Percentiles rank a stretch among this genome's conserved stretches.
phyloP scores from a whole-genome alignment of 768 basidiomycete genomes.

The Termitomyces eurrhizus region DNA sequence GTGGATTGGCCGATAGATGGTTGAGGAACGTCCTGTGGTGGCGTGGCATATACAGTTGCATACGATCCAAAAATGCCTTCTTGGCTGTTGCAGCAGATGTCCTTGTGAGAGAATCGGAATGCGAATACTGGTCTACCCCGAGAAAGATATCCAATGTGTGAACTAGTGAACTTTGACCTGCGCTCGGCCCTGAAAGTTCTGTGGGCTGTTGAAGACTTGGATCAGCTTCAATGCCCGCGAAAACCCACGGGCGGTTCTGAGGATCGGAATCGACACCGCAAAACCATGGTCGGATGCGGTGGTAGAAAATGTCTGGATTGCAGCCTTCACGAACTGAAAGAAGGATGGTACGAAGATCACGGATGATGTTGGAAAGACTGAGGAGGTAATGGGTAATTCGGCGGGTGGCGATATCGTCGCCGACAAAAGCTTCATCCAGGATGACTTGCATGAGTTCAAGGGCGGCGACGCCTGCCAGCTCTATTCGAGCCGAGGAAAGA shows the following conservation, averaged over 20 bases:
- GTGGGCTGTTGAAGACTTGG: conserved; percentile 37
- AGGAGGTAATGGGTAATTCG: conserved; percentile 67
- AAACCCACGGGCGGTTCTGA: conserved; percentile 42
- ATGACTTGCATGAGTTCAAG: conserved; percentile 83
- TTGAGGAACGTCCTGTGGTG: conserved; percentile 74
- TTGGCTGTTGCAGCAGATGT: conserved; percentile 21
- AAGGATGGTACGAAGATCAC: conserved; percentile 63
- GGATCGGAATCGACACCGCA: conserved; percentile 63
- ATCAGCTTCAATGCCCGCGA: conserved; percentile 51
- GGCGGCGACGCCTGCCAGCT: conserved; percentile 82
- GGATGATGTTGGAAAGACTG: conserved; percentile 60
- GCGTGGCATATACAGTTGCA: conserved; percentile 84
- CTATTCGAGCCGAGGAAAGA: conserved; percentile 83
- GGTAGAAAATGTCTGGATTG: conserved; percentile 74
- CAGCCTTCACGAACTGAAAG: conserved; percentile 68
- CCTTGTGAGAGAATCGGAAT: conserved; percentile 20
- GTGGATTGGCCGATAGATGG: conserved; percentile 59
- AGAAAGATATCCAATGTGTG: conserved; percentile 76
- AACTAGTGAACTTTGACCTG: conserved; percentile 79
- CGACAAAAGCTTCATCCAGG: conserved; percentile 89
- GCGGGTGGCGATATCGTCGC: conserved; percentile 59
- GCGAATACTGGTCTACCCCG: conserved; percentile 55
- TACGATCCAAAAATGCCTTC: conserved; percentile 60
- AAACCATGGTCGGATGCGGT: conserved; percentile 80
- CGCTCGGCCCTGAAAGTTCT: conserved; percentile 78